phyloP scores from a whole-genome alignment of 768 basidiomycete genomes.

The Lactarius pseudohatsudake region DNA sequence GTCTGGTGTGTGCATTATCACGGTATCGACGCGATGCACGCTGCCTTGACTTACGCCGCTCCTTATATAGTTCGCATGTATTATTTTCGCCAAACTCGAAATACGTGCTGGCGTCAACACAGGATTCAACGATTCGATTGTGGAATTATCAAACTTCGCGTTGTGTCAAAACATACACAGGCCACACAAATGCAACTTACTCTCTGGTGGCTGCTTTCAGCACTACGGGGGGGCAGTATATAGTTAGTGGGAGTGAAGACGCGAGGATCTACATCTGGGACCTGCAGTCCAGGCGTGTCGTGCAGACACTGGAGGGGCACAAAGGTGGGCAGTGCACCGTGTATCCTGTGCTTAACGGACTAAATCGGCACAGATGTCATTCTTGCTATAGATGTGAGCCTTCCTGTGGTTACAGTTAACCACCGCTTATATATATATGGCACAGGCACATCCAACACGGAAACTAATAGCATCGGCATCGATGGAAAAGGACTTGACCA shows the following conservation, averaged over 20 bases:
- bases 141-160: constrained; percentile 93
- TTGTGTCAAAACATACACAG: constrained; percentile 90
- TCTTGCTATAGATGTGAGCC: constrained; percentile 66
- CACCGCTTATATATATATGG: constrained; percentile 25
- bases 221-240: constrained; percentile 58
- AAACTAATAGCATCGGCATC: constrained; percentile 84
- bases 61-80: constrained; percentile 67
- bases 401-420: not conserved
- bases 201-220: constrained; percentile 72
- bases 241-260: constrained; percentile 91
- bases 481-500: constrained; percentile 84
- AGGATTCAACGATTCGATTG: constrained; percentile 90
- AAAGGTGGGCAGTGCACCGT: constrained; percentile 51
- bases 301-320: constrained; percentile 78
- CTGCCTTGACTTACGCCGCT: constrained; percentile 3
- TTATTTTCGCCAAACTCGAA: constrained; percentile 90
- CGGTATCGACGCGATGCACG: not conserved
- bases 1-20: constrained; percentile 61
- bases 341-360: constrained; percentile 9
- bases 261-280: constrained; percentile 88
- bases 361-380: constrained; percentile 52
- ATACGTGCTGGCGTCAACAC: constrained; percentile 86
- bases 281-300: constrained; percentile 72
- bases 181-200: constrained; percentile 84
- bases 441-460: constrained; percentile 72